Conservation (phyloP, 139 green algal genomes). For the Volvox africanus region DNA sequence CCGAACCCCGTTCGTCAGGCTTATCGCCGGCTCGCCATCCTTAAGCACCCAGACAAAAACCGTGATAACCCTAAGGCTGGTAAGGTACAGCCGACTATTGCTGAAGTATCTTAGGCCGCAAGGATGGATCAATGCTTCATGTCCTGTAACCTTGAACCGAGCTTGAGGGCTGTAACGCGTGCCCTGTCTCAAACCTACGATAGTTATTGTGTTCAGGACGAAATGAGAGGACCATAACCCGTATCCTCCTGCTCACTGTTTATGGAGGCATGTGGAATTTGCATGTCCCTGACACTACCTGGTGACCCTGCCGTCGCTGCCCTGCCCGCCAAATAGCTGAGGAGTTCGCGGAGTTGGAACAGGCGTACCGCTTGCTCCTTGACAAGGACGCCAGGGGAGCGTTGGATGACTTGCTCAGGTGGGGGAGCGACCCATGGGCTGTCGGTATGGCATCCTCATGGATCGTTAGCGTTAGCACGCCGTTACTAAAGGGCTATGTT, state of each 20-base stretch:
- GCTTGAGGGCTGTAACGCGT: too few species aligned
- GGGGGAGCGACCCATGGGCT: neutral
- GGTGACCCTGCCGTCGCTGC: neutral
- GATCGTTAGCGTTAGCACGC: too few species aligned
- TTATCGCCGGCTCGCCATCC: constrained; percentile 78
- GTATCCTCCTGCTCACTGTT: neutral
- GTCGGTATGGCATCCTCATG: too few species aligned
- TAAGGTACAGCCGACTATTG: neutral
- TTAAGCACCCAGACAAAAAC: constrained; percentile 90
- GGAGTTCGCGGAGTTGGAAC: constrained; percentile 88
- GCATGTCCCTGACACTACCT: neutral
- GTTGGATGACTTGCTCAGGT: constrained; percentile 80
- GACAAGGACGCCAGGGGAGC: constrained; percentile 79
- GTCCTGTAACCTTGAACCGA: too few species aligned
- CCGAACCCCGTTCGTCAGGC: constrained; percentile 58
- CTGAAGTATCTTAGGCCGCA: too few species aligned
- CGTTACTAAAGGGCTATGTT: too few species aligned
- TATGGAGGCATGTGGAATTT: neutral
- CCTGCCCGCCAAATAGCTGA: constrained; percentile 55
- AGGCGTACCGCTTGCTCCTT: constrained; percentile 85
- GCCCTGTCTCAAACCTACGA: too few species aligned
- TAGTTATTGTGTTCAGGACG: too few species aligned
- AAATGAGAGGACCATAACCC: too few species aligned
- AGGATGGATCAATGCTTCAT: too few species aligned
- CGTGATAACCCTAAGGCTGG: constrained; percentile 71